Evolutionary conservation across 306 rosid genomes (phyloP).

Genomic region (Vigna unguiculata): DNA sequence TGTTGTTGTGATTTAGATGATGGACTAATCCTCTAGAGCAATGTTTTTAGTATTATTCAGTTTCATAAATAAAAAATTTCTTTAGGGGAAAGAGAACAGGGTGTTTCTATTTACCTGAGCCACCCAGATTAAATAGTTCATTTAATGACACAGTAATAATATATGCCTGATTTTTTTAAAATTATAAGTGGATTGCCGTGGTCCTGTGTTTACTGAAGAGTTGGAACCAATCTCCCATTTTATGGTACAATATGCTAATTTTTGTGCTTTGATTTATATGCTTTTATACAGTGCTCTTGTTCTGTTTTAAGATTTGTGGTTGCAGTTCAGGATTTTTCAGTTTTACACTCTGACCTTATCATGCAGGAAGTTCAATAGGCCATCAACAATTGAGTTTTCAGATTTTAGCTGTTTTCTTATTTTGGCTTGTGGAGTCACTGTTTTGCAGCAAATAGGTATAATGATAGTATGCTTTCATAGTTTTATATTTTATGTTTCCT

Average conservation of each 20-base stretch:
- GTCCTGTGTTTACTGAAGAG: constrained; percentile 23
- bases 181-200: constrained; percentile 1
- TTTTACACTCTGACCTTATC: constrained; percentile 49
- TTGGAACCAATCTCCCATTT: constrained; percentile 11
- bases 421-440: constrained; percentile 77
- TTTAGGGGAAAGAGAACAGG: constrained; percentile 5
- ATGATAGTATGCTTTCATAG: constrained; percentile 20
- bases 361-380: constrained; percentile 86
- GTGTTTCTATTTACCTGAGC: not conserved
- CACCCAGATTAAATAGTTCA: constrained; percentile 17
- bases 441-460: constrained; percentile 78
- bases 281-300: not conserved
- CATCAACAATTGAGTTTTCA: constrained; percentile 75
- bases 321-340: constrained; percentile 27
- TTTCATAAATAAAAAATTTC: not conserved
- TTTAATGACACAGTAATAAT: constrained; percentile 27
- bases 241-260: not conserved
- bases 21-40: constrained; percentile 3
- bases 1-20: not conserved
- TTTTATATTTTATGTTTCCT: not conserved
- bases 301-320: constrained; percentile 34
- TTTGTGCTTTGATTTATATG: constrained; percentile 14
- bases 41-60: not conserved
- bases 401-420: constrained; percentile 84
- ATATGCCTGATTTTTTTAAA: not conserved